Base-by-base conservation (phyloP, 148 eudicot species). In the Dianthus caryophyllus region DNA sequence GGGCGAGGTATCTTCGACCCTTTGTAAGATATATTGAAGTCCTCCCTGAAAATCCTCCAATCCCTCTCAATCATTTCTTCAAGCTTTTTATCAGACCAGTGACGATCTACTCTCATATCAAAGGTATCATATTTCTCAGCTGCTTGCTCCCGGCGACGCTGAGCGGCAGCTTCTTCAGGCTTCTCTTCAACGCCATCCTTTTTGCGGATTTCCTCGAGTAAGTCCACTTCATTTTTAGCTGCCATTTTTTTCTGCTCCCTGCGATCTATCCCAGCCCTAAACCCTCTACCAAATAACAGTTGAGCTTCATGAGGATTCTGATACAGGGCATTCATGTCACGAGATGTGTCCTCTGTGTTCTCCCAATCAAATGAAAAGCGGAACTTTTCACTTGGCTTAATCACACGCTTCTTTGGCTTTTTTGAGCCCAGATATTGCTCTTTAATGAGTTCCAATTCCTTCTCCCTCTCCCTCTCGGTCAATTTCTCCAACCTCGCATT, bases 11-110 rank as follows among this genome's bases (percentile, higher is more conserved):
- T 85, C 78, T 64, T 84, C 0, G 89, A 85, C 2, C 97, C 94
- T 72, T 90, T 90, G 73, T 90, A 90, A 17, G 94, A 87, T 50
- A 90, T 90, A 55, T 78, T 85, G 51, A 80, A 84, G 77, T 90
- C 97, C 73, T 90, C 94, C 69, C 88, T 76, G 77, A 90, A 87
- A 36, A 90, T 87, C 26, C 97, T 81, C 93, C 97, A 87, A 64
- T 90, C 94, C 74, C 97, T 85, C 69, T 90, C 90, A n/a, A 77
- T 77, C 88, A 84, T 84, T 43, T 84, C 88, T 54, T 84, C 88
- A 9, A 84, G 82, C 71, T 64, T 75, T 80, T 82, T 84, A 14
- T 82, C 84, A 2, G 85, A 68, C 88, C 88, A 85, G 64, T 85
- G 88, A 6, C 88, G 75, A 48, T 85, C 88, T 4, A 82, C 84